Percentiles rank a stretch among this genome's conserved stretches.
Conservation (phyloP, 306 rosid genomes). For the Acmispon strigosus region DNA sequence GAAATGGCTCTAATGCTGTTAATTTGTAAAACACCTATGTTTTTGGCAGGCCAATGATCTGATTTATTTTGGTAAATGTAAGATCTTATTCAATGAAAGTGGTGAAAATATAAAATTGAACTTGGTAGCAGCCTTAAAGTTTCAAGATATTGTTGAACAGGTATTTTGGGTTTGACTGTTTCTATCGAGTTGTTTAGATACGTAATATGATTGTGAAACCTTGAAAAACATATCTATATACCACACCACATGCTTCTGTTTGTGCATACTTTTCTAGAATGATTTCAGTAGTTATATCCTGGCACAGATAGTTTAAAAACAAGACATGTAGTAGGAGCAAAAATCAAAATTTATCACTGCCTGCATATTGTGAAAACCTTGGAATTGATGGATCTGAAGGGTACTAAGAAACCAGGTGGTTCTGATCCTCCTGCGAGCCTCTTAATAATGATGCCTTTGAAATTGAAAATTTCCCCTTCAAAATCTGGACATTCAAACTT, state of each 20-base stretch:
- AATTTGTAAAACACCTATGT: neutral
- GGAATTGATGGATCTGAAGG: neutral
- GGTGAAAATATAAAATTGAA: neutral
- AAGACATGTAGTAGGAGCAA: neutral
- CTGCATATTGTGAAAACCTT: neutral
- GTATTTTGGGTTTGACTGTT: neutral
- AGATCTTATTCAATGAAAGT: too few relatives aligned
- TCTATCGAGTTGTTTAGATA: neutral
- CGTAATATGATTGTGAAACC: neutral
- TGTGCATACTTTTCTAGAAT: neutral
- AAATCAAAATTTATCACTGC: neutral
- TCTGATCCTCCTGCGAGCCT: too few relatives aligned
- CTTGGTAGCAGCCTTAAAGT: neutral
- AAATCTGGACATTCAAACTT: neutral
- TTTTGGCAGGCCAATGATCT: too few relatives aligned
- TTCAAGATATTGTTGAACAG: neutral
- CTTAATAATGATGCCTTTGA: neutral
- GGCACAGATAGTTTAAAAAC: neutral
- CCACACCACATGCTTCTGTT: neutral
- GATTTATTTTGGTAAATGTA: too few relatives aligned
- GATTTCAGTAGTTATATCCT: neutral
- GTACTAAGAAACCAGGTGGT: neutral
- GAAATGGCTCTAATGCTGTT: neutral
- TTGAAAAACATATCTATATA: neutral
- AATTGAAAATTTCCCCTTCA: neutral